These are phyloP conservation scores for Mucor lusitanicus DNA, from an alignment of 371 early-diverging fungal species.

Conservation along the genomic window DNA sequence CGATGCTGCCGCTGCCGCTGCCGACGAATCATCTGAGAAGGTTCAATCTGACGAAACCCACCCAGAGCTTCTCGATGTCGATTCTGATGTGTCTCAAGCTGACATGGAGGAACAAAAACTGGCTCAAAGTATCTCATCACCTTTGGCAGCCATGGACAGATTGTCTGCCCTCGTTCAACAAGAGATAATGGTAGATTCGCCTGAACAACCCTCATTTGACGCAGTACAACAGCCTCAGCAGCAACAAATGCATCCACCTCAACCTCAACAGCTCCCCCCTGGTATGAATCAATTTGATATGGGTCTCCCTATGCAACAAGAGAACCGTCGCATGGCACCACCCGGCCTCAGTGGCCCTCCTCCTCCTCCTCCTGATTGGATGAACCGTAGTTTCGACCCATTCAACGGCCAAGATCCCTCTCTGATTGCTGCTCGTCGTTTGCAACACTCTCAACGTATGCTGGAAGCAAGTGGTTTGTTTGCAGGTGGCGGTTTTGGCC, in stretches of 20 bases:
- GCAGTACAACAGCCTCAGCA: background rate
- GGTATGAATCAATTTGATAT: slow-evolving; percentile 12
- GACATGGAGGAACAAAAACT: background rate
- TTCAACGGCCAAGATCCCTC: slow-evolving; percentile 49
- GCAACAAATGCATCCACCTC: slow-evolving; percentile 3
- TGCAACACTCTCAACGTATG: slow-evolving; percentile 57
- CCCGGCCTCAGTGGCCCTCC: slow-evolving; percentile 19
- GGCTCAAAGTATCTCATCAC: slow-evolving; percentile 12
- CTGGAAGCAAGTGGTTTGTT: slow-evolving; percentile 50
- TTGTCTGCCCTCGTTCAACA: slow-evolving; percentile 31
- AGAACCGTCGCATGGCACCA: slow-evolving; percentile 22
- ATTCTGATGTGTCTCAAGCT: background rate
- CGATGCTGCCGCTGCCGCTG: slow-evolving; percentile 10
- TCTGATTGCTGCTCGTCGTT: slow-evolving; percentile 42
- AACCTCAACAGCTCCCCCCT: slow-evolving; percentile 2
- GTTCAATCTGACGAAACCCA: slow-evolving; percentile 4
- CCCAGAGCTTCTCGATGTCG: background rate
- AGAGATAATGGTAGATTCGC: slow-evolving; percentile 22
- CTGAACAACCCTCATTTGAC: slow-evolving; percentile 10
- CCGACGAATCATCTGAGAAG: slow-evolving; percentile 9
- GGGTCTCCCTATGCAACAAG: slow-evolving; percentile 1
- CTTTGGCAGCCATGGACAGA: slow-evolving; percentile 39
- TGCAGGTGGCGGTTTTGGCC: slow-evolving; percentile 24
- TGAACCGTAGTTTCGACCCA: slow-evolving; percentile 37
- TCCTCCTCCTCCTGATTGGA: slow-evolving; percentile 38